A percentile compares a stretch with the other conserved stretches of the same genome.
Conservation (phyloP, 2,329 filamentous ascomycete genomes). For the Cordyceps cateniannulata region DNA sequence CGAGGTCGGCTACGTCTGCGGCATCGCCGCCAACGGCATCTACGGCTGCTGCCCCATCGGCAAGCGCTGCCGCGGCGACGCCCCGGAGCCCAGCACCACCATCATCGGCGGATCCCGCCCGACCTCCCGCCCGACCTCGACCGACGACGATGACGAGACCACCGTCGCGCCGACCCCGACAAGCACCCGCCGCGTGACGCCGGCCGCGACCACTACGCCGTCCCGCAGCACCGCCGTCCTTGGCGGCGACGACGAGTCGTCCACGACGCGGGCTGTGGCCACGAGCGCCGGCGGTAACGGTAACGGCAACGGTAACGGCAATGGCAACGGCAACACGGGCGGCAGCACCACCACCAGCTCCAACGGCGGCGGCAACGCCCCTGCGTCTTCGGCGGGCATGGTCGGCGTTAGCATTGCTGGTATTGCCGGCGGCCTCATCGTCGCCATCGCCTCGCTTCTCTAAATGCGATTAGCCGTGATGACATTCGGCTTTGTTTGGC, state of each 20-base stretch:
- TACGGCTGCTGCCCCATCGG: constrained; percentile 18
- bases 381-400: neutral
- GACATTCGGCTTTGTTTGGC: too few relatives aligned
- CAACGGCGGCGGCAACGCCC: neutral
- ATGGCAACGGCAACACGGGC: neutral
- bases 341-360: neutral
- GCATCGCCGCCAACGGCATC: constrained; percentile 16
- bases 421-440: constrained; percentile 1
- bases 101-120: neutral
- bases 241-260: neutral
- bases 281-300: neutral
- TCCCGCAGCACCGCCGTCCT: neutral
- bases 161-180: neutral
- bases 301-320: neutral
- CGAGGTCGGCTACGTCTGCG: constrained; percentile 12
- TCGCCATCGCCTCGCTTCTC: constrained; percentile 3
- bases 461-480: neutral
- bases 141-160: neutral
- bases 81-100: constrained; percentile 12
- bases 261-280: neutral
- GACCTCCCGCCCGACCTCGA: neutral
- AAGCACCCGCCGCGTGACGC: neutral
- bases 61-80: constrained; percentile 15
- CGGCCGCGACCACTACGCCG: neutral
- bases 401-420: neutral